phyloP scores from a whole-genome alignment of 192 early-diverging fungal species.

The Anaeromyces robustus region DNA sequence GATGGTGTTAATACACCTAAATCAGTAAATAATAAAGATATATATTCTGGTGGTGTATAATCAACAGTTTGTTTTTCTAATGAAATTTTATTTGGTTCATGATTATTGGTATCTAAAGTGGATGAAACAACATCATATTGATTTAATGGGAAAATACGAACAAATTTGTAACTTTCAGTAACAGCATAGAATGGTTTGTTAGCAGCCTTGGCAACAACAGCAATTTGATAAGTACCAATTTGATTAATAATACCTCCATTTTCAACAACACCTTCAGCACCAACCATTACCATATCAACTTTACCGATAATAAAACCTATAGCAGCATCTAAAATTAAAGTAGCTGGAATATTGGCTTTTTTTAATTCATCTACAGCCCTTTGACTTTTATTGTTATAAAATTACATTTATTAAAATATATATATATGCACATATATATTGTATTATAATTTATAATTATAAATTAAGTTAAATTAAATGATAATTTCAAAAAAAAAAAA shows the following conservation, averaged over 20 bases:
- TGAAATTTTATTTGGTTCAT: conserved; percentile 15
- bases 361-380: background rate
- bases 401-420: too few species aligned
- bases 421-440: too few species aligned
- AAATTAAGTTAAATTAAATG: too few species aligned
- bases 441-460: too few species aligned
- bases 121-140: conserved; percentile 78
- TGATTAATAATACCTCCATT: conserved; percentile 96
- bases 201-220: conserved; percentile 84
- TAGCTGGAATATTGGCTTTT: conserved; percentile 18
- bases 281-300: conserved; percentile 91
- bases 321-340: conserved; percentile 76
- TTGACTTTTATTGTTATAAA: background rate
- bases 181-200: conserved; percentile 89
- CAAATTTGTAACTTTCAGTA: conserved; percentile 95
- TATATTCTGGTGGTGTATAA: conserved; percentile 84
- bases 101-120: conserved; percentile 50
- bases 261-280: conserved; percentile 94
- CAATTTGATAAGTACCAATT: conserved; percentile 92
- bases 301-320: conserved; percentile 88
- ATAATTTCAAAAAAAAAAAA: too few species aligned
- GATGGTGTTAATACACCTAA: conserved; percentile 80
- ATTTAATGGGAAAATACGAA: conserved; percentile 82
- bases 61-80: conserved; percentile 64
- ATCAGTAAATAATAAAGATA: conserved; percentile 79